A percentile compares a stretch with the other conserved stretches of the same genome.
Evolutionary conservation across 2,329 filamentous ascomycete species (phyloP).

Genomic region (Sporothrix mexicana): DNA sequence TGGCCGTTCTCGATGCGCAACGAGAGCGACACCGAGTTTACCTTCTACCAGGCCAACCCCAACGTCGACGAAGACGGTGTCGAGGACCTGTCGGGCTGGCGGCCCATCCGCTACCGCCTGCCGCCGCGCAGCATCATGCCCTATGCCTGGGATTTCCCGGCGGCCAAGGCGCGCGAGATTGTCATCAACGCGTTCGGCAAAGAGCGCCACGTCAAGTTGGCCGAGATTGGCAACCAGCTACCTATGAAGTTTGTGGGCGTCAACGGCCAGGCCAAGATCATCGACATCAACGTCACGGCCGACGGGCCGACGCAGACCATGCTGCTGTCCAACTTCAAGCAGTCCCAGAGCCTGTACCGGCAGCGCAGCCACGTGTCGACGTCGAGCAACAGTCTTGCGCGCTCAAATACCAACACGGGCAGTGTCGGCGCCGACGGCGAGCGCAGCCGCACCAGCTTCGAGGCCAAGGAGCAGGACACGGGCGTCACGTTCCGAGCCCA

Average conservation of each 20-base stretch:
- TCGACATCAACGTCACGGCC: constrained; percentile 95
- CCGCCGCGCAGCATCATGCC: constrained; percentile 98
- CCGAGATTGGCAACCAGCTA: constrained; percentile 94
- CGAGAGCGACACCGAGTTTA: constrained; percentile 94
- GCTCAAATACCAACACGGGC: constrained; percentile 12
- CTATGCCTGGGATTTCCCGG: constrained; percentile 98
- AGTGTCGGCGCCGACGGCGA: constrained; percentile 26
- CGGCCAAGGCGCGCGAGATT: constrained; percentile 93
- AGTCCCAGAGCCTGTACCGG: constrained; percentile 87
- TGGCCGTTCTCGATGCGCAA: constrained; percentile 99
- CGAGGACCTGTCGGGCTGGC: constrained; percentile 86
- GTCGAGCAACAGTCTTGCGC: constrained; percentile 3
- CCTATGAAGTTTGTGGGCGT: constrained; percentile 85
- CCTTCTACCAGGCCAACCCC: constrained; percentile 94
- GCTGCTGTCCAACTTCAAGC: constrained; percentile 91
- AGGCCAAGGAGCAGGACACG: constrained; percentile 90
- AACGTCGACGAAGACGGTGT: constrained; percentile 89
- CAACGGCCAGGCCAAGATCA: constrained; percentile 77
- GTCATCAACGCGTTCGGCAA: constrained; percentile 79
- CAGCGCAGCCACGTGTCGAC: constrained; percentile 43
- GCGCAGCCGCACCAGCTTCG: constrained; percentile 69
- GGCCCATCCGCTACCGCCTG: constrained; percentile 87
- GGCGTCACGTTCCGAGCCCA: constrained; percentile 89
- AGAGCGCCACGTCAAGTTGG: constrained; percentile 90
- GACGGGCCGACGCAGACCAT: constrained; percentile 95